Evolutionary conservation across 495 filamentous ascomycete genomes (phyloP), one percentile per base, ranked within the genome.

Genomic region (Lindgomyces ingoldianus): DNA sequence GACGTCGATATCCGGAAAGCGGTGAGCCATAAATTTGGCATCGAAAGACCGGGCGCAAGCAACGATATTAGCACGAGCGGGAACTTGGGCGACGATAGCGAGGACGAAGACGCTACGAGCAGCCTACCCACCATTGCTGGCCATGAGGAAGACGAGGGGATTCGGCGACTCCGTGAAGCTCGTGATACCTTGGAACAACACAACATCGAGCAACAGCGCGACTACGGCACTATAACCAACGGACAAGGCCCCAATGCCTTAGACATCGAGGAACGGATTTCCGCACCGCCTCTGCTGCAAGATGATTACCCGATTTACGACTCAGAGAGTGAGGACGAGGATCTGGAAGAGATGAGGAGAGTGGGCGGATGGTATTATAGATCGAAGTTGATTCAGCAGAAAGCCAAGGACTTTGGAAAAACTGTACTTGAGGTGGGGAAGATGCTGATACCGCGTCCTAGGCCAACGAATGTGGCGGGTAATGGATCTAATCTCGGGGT

Each of bases 1-100:
- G 89, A 92, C 65, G 85, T 92, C 42, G 94, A 99, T 70, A 99
- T 99, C 72, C 89, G 93, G 65, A 99, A 99, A 77, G 92, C 94
- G 0, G 81, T 83, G 18, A 89, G 85, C 0, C 90, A 90, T 62
- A 82, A 85, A 57, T 97, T 96, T 70, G 94, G 94, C 63, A 98
- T 99, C 70, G 83, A 89, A 68, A 81, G 93, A 29, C 87, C 88
- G 0, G 83, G 82, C 14, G 84, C 90, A 18, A 91, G 88, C 51
- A 85, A 85, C 4, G 88, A 84, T 22, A 81, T 86, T 27, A 90
- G 88, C 21, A 91, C 89, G 10, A 90, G 88, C 26, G 72, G 66
- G 10, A 73, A 70, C 26, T 26, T 73, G 24, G 73, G 76, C 16
- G 91, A 93, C 51, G 90, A 87, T 18, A 77, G 79, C 14, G 80